A percentile compares a stretch with the other conserved stretches of the same genome.
Evolutionary conservation across 805 yeast species (phyloP).

Genomic region (Debaryomyces hansenii): DNA sequence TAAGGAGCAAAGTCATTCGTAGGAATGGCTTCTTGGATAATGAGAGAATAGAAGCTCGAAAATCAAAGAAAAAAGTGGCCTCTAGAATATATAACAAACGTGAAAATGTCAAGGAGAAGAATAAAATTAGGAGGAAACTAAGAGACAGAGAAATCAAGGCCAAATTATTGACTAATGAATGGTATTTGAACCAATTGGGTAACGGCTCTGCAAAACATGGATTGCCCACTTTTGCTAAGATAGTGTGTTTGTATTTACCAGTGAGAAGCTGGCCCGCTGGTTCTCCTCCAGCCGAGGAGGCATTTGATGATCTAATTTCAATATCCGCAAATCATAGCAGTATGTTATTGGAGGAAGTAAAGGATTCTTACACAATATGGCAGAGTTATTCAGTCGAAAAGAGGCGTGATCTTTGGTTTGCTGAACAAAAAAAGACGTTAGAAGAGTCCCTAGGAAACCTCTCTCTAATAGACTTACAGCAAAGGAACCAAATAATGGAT

Average conservation of each 20-base stretch:
- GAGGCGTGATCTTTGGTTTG: conserved; percentile 8
- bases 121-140: conserved; percentile 42
- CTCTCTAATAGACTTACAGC: conserved; percentile 10
- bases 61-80: conserved; percentile 39
- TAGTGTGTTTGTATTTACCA: conserved; percentile 10
- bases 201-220: not conserved
- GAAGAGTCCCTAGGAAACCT: conserved; percentile 8
- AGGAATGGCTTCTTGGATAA: conserved; percentile 30
- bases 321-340: not conserved
- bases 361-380: conserved; percentile 7
- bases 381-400: conserved; percentile 4
- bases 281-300: conserved; percentile 7
- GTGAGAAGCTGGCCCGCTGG: conserved; percentile 9
- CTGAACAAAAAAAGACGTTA: conserved; percentile 5
- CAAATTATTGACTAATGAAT: conserved; percentile 16
- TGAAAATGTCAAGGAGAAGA: conserved; percentile 48
- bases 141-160: conserved; percentile 45
- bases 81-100: conserved; percentile 45
- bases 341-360: conserved; percentile 3
- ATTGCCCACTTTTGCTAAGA: conserved; percentile 6
- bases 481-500: conserved; percentile 5
- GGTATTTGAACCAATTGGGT: conserved; percentile 13
- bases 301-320: conserved; percentile 1
- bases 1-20: conserved; percentile 51
- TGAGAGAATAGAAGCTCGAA: conserved; percentile 29